A percentile compares a stretch with the other conserved stretches of the same genome.
Conservation (phyloP, 495 filamentous ascomycete genomes). For the Hypoxylon cercidicola region DNA sequence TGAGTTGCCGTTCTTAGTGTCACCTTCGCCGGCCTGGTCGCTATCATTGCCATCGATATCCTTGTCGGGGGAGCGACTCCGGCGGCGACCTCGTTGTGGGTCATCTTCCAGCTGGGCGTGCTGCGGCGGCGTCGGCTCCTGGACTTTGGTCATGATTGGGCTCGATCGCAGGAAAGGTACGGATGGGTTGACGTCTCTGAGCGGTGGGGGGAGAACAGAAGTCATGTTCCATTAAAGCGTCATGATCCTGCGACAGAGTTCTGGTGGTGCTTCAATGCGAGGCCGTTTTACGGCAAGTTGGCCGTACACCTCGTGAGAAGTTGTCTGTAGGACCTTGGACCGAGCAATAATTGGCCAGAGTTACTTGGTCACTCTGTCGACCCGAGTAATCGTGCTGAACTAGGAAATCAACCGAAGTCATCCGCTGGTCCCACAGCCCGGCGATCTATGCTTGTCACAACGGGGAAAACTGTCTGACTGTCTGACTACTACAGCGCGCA, state of each 20-base stretch:
- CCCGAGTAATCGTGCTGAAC: constrained; percentile 32
- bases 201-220: constrained; percentile 57
- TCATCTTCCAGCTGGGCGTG: constrained; percentile 57
- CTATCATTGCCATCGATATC: constrained; percentile 54
- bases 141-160: constrained; percentile 54
- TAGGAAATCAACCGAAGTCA: constrained; percentile 30
- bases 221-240: constrained; percentile 54
- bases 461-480: constrained; percentile 28
- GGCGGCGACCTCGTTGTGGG: constrained; percentile 56
- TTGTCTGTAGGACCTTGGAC: constrained; percentile 20
- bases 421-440: constrained; percentile 35
- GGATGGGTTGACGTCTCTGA: constrained; percentile 52
- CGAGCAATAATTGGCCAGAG: constrained; percentile 33
- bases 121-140: constrained; percentile 54
- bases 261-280: constrained; percentile 28
- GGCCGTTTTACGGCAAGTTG: constrained; percentile 25
- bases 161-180: constrained; percentile 48
- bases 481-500: constrained; percentile 29
- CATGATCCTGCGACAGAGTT: constrained; percentile 31
- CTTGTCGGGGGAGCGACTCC: constrained; percentile 59
- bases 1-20: constrained; percentile 56
- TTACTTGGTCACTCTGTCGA: constrained; percentile 30
- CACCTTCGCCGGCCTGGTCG: constrained; percentile 49
- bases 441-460: constrained; percentile 37
- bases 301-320: constrained; percentile 33